Evolutionary conservation across 176 grass and related monocot species (phyloP).

Genomic region (Thalia dealbata): DNA sequence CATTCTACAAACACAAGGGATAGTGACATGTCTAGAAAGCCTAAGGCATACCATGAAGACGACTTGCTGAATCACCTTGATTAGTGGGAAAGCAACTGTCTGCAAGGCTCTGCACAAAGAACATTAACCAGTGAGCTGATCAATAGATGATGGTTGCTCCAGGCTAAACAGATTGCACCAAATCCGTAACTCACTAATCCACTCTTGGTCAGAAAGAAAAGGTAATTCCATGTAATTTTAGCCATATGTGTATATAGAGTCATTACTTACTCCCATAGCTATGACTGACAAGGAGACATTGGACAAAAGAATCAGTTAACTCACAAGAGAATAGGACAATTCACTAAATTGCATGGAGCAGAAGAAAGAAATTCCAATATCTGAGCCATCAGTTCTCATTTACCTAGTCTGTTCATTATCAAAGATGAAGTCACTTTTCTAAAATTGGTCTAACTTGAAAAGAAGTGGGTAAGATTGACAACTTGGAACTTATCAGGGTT

Average conservation of each 20-base stretch:
- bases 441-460: neutral
- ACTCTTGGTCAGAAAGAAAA: neutral
- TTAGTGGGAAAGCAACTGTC: constrained; percentile 93
- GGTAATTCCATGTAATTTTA: neutral
- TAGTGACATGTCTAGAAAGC: neutral
- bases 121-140: constrained; percentile 13
- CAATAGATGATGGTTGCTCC: neutral
- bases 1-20: neutral
- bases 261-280: neutral
- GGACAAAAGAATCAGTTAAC: neutral
- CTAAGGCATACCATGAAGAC: constrained; percentile 63
- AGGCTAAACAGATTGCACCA: neutral
- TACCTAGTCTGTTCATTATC: neutral
- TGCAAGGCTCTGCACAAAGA: constrained; percentile 62
- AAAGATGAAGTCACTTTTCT: neutral
- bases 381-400: neutral
- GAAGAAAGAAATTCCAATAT: neutral
- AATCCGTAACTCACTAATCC: neutral
- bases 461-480: neutral
- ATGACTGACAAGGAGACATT: neutral
- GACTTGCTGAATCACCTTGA: constrained; percentile 57
- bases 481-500: neutral
- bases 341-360: neutral
- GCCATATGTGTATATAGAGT: neutral
- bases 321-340: neutral